Evolutionary conservation across 805 yeast species (phyloP).

Genomic region (Wickerhamiella alocasiicola): DNA sequence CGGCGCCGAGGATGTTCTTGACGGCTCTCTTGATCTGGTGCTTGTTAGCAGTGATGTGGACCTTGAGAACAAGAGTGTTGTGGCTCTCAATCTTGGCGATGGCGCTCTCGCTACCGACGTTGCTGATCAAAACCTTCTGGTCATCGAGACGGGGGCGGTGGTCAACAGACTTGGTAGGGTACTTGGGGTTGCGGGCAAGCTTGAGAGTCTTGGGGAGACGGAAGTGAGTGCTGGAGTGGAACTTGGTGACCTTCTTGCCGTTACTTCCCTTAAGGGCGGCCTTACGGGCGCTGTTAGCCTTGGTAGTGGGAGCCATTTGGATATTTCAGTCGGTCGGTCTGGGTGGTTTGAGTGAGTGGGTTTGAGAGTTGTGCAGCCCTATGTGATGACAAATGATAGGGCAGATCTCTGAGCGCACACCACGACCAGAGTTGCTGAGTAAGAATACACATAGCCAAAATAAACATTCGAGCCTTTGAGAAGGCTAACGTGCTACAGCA

Average conservation of each 20-base stretch:
- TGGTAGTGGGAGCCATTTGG: constrained; percentile 32
- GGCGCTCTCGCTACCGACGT: constrained; percentile 97
- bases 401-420: no score
- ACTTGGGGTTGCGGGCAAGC: constrained; percentile 88
- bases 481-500: no score
- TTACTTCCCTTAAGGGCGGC: constrained; percentile 96
- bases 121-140: constrained; percentile 84
- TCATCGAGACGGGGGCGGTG: constrained; percentile 96
- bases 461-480: no score
- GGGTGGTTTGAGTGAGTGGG: constrained; percentile 1
- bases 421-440: no score
- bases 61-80: constrained; percentile 98
- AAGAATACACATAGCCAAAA: no score
- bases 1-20: constrained; percentile 96
- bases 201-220: constrained; percentile 94
- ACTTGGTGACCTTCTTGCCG: constrained; percentile 80
- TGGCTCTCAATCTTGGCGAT: constrained; percentile 99
- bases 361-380: no score
- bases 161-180: constrained; percentile 91
- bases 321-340: no score
- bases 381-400: no score
- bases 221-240: constrained; percentile 92
- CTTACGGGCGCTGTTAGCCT: constrained; percentile 97
- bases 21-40: constrained; percentile 96
- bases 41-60: constrained; percentile 94